These are phyloP conservation scores for Xylaria sp. DNA, from an alignment of 2,329 filamentous ascomycete genomes.

Conservation along the genomic window DNA sequence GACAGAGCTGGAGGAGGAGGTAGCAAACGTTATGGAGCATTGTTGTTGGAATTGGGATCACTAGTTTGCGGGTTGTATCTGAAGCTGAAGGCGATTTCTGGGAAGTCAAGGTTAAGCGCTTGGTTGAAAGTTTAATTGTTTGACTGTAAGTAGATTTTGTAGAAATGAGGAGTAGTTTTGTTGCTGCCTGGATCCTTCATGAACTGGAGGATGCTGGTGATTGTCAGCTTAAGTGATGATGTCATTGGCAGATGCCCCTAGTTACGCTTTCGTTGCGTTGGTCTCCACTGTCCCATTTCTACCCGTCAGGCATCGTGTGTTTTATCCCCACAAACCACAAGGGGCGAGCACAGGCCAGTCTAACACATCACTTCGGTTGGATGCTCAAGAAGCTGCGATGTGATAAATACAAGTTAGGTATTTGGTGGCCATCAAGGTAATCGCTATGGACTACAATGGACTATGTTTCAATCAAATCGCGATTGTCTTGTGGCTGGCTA, in stretches of 20 bases:
- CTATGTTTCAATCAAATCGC: no score
- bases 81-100: background rate
- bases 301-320: no score
- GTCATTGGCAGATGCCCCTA: slow-evolving; percentile 8
- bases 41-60: background rate
- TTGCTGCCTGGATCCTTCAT: slow-evolving; percentile 2
- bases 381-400: no score
- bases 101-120: no score
- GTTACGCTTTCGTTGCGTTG: background rate
- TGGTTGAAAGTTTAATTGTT: no score
- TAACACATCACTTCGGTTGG: no score
- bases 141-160: background rate
- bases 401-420: no score
- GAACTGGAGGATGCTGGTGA: background rate
- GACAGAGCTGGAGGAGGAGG: slow-evolving; percentile 58
- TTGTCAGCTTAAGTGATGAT: slow-evolving; percentile 6
- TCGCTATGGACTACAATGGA: no score
- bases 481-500: no score
- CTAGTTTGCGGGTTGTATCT: background rate
- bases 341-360: background rate
- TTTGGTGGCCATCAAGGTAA: no score
- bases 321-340: slow-evolving; percentile 4
- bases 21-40: slow-evolving; percentile 46
- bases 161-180: background rate
- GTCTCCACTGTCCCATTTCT: no score